Evolutionary conservation across 306 rosid species (phyloP).

Genomic region (Cicer chorassanicum): DNA sequence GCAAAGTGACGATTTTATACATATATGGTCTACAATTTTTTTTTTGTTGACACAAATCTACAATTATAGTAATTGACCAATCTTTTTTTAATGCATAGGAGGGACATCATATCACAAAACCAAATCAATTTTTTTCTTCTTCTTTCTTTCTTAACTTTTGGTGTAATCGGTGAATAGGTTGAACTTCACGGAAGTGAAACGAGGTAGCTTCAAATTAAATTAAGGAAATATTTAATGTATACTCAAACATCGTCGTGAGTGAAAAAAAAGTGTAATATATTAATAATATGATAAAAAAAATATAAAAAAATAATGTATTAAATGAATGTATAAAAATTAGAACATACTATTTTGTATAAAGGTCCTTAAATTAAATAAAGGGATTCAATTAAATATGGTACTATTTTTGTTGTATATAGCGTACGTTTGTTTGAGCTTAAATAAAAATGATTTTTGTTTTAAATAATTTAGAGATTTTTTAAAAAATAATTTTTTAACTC

Average conservation of each 20-base stretch:
- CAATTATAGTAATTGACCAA: not conserved
- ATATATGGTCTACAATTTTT: not conserved
- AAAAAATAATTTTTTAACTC: no score
- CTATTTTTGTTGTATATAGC: no score
- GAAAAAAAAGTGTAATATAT: no score
- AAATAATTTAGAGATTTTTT: no score
- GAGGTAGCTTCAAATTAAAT: not conserved
- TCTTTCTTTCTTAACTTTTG: not conserved
- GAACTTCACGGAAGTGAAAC: not conserved
- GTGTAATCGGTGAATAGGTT: constrained; percentile 16
- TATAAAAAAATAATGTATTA: no score
- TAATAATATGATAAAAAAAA: no score
- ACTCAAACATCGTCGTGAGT: no score
- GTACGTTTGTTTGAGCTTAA: no score
- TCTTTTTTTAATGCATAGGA: not conserved
- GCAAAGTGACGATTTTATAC: not conserved
- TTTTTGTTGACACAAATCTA: not conserved
- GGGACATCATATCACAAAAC: not conserved
- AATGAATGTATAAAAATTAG: no score
- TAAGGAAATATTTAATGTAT: no score
- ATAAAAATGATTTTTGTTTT: no score
- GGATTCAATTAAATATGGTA: not conserved
- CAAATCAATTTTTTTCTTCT: not conserved
- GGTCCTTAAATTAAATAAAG: not conserved
- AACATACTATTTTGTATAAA: no score